Base-by-base conservation (phyloP, 2,329 filamentous ascomycete genomes). In the Ceratocystis variospora region DNA sequence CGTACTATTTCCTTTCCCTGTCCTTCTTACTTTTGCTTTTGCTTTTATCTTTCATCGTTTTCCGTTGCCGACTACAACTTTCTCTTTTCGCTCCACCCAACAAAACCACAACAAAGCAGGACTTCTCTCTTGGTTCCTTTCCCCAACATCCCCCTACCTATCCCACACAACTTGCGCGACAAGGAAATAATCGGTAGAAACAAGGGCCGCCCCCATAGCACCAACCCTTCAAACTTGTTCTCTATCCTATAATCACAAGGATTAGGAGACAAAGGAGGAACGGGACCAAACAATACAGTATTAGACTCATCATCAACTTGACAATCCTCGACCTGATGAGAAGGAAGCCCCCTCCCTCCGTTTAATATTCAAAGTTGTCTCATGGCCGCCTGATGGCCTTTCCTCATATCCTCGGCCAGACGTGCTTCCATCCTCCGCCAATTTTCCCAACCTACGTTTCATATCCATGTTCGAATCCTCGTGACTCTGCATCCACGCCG, bases 381-480 rank as follows among this genome's bases (percentile, higher is more conserved):
- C 53, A 57, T 57, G 53, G 53, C 53, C 53, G 25, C 53, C 53
- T 57, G 53, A 57, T 57, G 53, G 53, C 31, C 53, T 57, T 57
- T 57, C 31, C 28, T 22, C 46, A 41, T 50, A 10, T n/a, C 31
- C 53, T 57, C 53, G 15, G 53, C 15, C 53, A 57, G 53, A 57
- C 19, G 28, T 28, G 2, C 53, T 57, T 17, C 12, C 53, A 12
- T 28, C 28, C 53, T 6, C 22, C 53, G 53, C 53, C 53, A 31
- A 57, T 6, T 33, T 57, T 31, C 22, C n/a, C 53, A 57, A 57
- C 25, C 22, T 33, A 10, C 53, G 53, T 57, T 57, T 57, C 53
- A 57, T 28, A 57, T 57, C 53, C 53, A 57, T 57, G 53, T 57
- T 22, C 53, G 53, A 12, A 57, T 31, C 53, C 53, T 57, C 53